Base-by-base conservation (phyloP, 2,329 filamentous ascomycete genomes). In the Sclerotinia trifoliorum region DNA sequence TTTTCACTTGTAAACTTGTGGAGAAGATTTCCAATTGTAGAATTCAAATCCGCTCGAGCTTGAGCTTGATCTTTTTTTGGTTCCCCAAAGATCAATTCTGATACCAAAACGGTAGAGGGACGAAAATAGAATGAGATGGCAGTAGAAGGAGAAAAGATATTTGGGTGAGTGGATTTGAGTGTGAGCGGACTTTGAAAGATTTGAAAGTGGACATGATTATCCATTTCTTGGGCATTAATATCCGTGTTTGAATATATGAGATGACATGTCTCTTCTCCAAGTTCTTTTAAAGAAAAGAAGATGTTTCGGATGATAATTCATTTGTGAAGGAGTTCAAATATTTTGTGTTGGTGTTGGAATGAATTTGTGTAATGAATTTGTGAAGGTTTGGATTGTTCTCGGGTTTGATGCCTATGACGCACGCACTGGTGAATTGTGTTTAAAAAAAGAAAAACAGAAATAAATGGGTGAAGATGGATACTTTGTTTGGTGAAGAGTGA, bases 1-100 rank as follows among this genome's bases (percentile, higher is more conserved):
- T n/a, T 55, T 42, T 56, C n/a, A 17, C 35, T 8, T 35, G 35
- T 15, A 24, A 44, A 15, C 17, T 29, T 26, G 39, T 29, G 56
- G 56, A 60, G 39, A 60, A 60, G 56, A 29, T 48, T 24, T 61
- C 24, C 26, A 46, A 44, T 32, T 46, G 57, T 46, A 46, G 42
- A 46, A 29, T 46, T 46, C 26, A 46, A 46, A 13, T 46, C 57
- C 42, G 57, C 56, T 58, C 35, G 39, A 44, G 56, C 35, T 26
- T 44, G 32, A 17, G n/a, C 32, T 57, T 57, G 32, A 57, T 35
- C 55, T 42, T 42, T 42, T 11, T 48, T 54, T 54, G 52, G n/a
- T 48, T 57, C 21, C 26, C 35, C 32, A 5, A 24, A 42, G 35
- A 42, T 42, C 57, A 48, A 61, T 48, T 48, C 11, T 35, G 42